Evolutionary conservation across 2,329 filamentous ascomycete species (phyloP), one percentile per base, ranked within the genome.

Genomic region (Phaeosphaeria sp.): DNA sequence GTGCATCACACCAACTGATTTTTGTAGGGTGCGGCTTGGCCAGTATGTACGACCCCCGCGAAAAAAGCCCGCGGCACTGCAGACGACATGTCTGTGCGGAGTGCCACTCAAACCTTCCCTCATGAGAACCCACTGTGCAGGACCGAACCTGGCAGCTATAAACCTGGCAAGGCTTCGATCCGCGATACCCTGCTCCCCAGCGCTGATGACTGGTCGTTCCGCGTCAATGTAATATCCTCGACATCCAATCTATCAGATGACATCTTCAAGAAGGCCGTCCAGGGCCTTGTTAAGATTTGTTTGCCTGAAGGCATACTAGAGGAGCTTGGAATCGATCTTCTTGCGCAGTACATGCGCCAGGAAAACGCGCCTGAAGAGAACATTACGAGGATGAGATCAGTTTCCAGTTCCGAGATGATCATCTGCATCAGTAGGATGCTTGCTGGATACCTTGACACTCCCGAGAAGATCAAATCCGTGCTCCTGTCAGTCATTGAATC

Each of bases 231-330:
- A 1, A 52, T 69, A 1, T 72, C 60, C 0, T 61, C 62, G 0
- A 39, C 56, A 6, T 55, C 23, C 0, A 23, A 60, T 17, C 21
- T 65, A 6, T n/a, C 54, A 2, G 64, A 66, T 59, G 65, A 56
- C 5, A 22, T 74, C 3, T 66, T 72, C 46, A 55, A 59, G 25
- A 64, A 67, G 3, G 69, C 70, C 0, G 64, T 73, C 0, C 62
- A 67, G 54, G 71, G 68, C 0, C 55, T 74, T 0, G 58, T 71
- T 1, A 56, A 66, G 5, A 66, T 72, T 2, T 73, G 72, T 47
- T 73, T 74, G 18, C 71, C 72, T 1, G 49, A 67, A 2, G 52
- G 56, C 10, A 44, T 72, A 2, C 50, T 73, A 0, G 59, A 72
- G 1, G 61, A 72, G 22, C 48, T 72, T 0, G 67, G 71, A 2